phyloP scores from a whole-genome alignment of 176 grass and related monocot species.

The Rhynchospora breviuscula region DNA sequence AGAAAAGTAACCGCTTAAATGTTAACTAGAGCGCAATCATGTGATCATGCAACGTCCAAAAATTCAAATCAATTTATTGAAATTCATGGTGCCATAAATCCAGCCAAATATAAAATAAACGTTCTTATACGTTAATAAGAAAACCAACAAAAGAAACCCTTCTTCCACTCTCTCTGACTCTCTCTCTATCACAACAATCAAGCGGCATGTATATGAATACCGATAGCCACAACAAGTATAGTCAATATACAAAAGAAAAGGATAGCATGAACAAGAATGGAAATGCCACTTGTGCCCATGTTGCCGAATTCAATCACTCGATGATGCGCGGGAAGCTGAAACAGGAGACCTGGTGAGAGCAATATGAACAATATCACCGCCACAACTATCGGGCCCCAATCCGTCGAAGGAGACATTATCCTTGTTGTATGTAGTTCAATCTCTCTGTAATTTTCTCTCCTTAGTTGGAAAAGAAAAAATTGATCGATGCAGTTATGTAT shows the following conservation, averaged over 20 bases:
- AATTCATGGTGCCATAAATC: background rate
- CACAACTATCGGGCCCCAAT: constrained; percentile 84
- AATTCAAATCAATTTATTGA: constrained; percentile 19
- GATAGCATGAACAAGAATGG: constrained; percentile 77
- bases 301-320: constrained; percentile 77
- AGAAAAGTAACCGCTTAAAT: background rate
- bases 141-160: background rate
- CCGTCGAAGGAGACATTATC: constrained; percentile 36
- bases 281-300: constrained; percentile 70
- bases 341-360: constrained; percentile 68
- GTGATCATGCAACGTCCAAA: background rate
- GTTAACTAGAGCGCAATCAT: background rate
- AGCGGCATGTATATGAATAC: constrained; percentile 65
- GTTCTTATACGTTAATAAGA: background rate
- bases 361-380: constrained; percentile 82
- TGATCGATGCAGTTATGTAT: constrained; percentile 12
- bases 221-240: constrained; percentile 68
- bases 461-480: background rate
- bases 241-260: constrained; percentile 82
- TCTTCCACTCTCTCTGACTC: background rate
- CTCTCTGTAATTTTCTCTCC: background rate
- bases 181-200: constrained; percentile 16
- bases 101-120: background rate
- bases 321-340: constrained; percentile 62
- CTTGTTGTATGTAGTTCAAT: background rate